Percentiles rank a stretch among this genome's conserved stretches.
Evolutionary conservation across 345 rosid genomes (phyloP).

Genomic region (Punica granatum): DNA sequence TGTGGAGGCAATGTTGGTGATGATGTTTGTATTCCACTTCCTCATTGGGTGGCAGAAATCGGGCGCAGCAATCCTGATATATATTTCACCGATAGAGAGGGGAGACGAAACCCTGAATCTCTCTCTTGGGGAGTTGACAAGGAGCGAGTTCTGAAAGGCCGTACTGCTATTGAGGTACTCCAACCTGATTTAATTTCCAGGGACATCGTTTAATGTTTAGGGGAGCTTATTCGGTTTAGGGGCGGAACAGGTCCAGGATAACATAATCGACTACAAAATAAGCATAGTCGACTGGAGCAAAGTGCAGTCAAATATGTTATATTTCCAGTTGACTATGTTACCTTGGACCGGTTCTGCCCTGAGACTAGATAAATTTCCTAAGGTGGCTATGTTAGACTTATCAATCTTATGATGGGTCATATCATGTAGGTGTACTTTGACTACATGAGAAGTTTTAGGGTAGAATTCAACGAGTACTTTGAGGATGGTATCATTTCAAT

Average conservation of each 20-base stretch:
- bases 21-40: constrained; percentile 95
- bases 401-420: not conserved
- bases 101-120: constrained; percentile 92
- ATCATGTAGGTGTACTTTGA: constrained; percentile 85
- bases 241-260: no score
- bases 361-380: no score
- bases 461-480: constrained; percentile 71
- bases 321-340: no score
- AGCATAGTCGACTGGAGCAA: no score
- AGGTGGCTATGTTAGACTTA: not conserved
- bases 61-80: constrained; percentile 90
- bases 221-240: no score
- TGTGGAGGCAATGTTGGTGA: constrained; percentile 98
- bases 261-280: no score
- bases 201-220: no score
- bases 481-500: constrained; percentile 57
- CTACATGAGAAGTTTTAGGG: constrained; percentile 93
- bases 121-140: constrained; percentile 97
- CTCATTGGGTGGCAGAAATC: constrained; percentile 95
- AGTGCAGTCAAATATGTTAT: no score
- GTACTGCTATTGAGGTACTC: constrained; percentile 92
- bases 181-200: not conserved
- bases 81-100: constrained; percentile 95
- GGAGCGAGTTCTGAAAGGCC: constrained; percentile 84
- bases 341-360: no score